Evolutionary conservation across 148 eudicot genomes (phyloP).

Genomic region (Simmondsia chinensis): DNA sequence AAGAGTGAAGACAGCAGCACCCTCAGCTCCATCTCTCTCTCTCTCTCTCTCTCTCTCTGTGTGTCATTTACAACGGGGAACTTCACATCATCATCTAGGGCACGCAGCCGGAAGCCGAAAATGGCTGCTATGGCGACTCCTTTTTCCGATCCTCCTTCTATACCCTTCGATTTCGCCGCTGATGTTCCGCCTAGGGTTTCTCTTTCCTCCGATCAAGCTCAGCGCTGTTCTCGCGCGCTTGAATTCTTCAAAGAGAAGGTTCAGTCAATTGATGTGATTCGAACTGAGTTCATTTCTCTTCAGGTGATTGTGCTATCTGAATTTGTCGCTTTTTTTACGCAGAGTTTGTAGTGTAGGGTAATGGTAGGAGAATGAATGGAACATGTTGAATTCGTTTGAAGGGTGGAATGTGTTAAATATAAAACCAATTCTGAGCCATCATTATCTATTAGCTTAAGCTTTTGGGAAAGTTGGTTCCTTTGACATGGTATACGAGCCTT

Average conservation of each 20-base stretch:
- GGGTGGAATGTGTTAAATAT: too few species aligned
- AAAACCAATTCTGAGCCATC: too few species aligned
- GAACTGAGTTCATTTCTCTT: conserved; percentile 47
- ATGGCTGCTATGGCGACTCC: conserved; percentile 39
- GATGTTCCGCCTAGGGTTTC: conserved; percentile 19
- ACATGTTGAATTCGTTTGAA: too few species aligned
- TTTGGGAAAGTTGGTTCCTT: too few species aligned
- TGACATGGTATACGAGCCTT: too few species aligned
- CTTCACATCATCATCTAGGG: conserved; percentile 15
- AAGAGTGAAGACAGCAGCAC: not conserved
- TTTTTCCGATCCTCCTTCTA: conserved; percentile 2
- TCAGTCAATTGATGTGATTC: conserved; percentile 21
- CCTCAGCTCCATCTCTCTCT: not conserved
- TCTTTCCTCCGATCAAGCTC: conserved; percentile 45
- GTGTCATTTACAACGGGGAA: conserved; percentile 31
- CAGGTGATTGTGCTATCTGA: conserved; percentile 28
- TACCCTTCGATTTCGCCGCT: conserved; percentile 16
- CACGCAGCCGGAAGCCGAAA: conserved; percentile 36
- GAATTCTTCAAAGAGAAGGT: conserved; percentile 33
- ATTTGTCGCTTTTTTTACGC: not conserved
- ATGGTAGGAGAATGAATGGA: not conserved
- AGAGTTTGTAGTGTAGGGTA: not conserved
- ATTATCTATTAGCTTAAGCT: too few species aligned
- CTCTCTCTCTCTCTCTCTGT: not conserved
- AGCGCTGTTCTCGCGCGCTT: conserved; percentile 49